Evolutionary conservation across 257 asterid species (phyloP).

Genomic region (Solanum tacnaense): DNA sequence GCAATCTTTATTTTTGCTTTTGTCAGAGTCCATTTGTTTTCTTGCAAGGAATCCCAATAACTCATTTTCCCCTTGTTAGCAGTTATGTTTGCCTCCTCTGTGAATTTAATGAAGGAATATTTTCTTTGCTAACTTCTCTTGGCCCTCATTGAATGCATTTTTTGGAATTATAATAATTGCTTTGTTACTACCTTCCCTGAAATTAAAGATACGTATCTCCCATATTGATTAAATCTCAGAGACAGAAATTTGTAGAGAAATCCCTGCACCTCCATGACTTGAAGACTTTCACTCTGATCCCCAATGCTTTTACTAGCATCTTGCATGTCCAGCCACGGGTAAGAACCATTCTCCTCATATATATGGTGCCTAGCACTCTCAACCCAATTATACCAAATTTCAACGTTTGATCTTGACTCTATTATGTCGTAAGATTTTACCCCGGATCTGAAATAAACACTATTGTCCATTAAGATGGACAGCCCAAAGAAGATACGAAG

Average conservation of each 20-base stretch:
- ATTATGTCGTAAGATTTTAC: background rate
- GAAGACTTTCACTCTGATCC: background rate
- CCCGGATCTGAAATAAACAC: background rate
- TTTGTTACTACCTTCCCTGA: background rate
- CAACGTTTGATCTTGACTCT: background rate
- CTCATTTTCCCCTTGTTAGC: background rate
- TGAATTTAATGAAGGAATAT: background rate
- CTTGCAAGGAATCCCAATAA: background rate
- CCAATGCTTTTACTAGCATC: background rate
- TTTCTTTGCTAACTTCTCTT: background rate
- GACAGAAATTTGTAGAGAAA: background rate
- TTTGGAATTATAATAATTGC: background rate
- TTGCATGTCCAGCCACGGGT: background rate
- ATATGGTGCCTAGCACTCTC: background rate
- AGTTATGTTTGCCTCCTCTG: background rate
- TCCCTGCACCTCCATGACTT: background rate
- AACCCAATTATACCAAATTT: background rate
- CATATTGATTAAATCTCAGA: background rate
- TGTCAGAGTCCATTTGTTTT: background rate
- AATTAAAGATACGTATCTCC: background rate
- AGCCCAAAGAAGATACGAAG: background rate
- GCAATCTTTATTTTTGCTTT: background rate
- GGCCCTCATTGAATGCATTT: background rate
- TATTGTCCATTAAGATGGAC: background rate
- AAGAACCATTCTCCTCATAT: background rate